Evolutionary conservation across 2,329 filamentous ascomycete genomes (phyloP).

Genomic region (Calonectria pseudoreteaudii): DNA sequence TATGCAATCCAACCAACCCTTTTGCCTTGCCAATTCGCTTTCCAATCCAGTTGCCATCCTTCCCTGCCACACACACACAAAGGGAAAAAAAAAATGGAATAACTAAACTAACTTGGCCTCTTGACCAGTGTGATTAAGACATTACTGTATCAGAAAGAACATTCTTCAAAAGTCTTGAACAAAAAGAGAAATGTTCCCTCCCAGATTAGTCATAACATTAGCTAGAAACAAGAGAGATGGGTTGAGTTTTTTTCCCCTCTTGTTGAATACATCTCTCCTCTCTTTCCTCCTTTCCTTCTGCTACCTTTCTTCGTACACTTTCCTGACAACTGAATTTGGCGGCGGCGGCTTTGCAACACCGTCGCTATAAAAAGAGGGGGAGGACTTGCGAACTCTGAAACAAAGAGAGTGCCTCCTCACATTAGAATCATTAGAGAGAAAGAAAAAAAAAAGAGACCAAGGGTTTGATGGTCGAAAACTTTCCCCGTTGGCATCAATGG

Average conservation of each 20-base stretch:
- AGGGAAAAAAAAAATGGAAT: slow-evolving; percentile 1
- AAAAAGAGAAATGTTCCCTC: slow-evolving; percentile 19
- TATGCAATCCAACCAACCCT: not conserved
- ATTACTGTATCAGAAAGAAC: slow-evolving; percentile 31
- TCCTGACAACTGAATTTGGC: not conserved
- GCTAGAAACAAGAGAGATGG: slow-evolving; percentile 24
- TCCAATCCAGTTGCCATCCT: not conserved
- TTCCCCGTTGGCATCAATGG: not conserved
- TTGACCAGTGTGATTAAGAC: slow-evolving; percentile 32
- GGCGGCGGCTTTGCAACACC: not conserved
- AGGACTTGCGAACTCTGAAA: not conserved
- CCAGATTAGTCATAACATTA: slow-evolving; percentile 41
- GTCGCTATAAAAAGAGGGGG: not conserved
- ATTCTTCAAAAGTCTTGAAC: not conserved
- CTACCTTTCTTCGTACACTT: not conserved
- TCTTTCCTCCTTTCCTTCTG: not conserved
- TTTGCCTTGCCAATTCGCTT: not conserved
- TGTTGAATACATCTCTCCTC: not conserved
- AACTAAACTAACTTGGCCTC: not conserved
- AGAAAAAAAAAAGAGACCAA: not conserved
- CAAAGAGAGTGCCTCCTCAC: not conserved
- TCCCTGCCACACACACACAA: not conserved
- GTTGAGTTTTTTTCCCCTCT: slow-evolving; percentile 4
- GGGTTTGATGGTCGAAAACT: too few relatives aligned
- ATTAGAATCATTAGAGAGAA: not conserved